Evolutionary conservation across 2,329 filamentous ascomycete genomes (phyloP), one percentile per base, ranked within the genome.

Genomic region (Hansfordia pulvinata): DNA sequence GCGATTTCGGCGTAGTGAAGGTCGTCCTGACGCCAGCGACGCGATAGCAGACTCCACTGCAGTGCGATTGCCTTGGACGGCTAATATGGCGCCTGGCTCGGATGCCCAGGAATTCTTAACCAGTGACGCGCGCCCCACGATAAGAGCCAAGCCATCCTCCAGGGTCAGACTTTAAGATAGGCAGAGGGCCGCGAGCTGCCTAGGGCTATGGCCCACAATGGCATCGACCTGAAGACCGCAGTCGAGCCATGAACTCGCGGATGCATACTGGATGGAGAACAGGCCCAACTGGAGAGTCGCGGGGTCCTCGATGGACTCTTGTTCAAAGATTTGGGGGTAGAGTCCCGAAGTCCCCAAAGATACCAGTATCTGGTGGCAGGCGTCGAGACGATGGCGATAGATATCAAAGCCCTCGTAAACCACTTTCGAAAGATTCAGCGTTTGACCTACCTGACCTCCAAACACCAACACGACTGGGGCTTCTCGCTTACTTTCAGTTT

Each of bases 191-290:
- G 51, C 50, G 4, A 60, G 38, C 35, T 60, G 47, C 2, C 57
- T 56, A 17, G 57, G 52, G 31, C 48, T 54, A 33, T 59, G 53
- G 1, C 55, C 56, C 2, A 58, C 40, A 0, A 53, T 35, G 8
- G 37, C 43, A 3, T 25, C 30, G 3, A 36, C 31, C 10, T 30
- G 11, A 6, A 53, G 14, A 2, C 54, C 52, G 11, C 36, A 42
- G 24, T 53, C 49, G 1, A 56, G 43, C 53, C 53, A 56, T 10
- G 33, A 28, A 27, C 29, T 39, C 0, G 52, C 48, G 5, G 27
- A 44, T 3, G 54, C 36, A 26, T 56, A 55, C 34, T 58, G 51
- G 3, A 54, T 28, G 3, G 54, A 41, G 10, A 62, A 52, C 2
- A 61, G 35, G 3, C 29, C 37, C 0, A 49, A 34, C 27, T 64